Percentiles rank a stretch among this genome's conserved stretches.
These are phyloP conservation scores for Fraxinus dipetala DNA, from an alignment of 305 asterid species.

Conservation along the genomic window DNA sequence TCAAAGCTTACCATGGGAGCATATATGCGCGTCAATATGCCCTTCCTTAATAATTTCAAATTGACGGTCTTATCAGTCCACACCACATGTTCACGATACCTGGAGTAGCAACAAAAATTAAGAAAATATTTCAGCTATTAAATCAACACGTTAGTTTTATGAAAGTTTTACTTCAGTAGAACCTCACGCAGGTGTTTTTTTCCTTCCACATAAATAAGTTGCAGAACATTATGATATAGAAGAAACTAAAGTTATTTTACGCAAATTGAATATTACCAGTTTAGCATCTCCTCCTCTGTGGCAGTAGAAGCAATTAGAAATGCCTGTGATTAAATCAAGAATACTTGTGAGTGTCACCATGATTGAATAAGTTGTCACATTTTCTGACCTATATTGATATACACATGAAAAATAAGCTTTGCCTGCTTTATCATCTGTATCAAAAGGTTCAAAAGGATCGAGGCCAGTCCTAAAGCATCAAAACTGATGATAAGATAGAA, in stretches of 20 bases:
- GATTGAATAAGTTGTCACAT: not conserved
- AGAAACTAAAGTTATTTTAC: not conserved
- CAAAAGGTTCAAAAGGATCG: not conserved
- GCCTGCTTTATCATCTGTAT: not conserved
- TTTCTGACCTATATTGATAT: not conserved
- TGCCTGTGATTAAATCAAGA: conserved; percentile 53
- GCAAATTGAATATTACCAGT: conserved; percentile 49
- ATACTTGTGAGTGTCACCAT: conserved; percentile 15
- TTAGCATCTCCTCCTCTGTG: conserved; percentile 90
- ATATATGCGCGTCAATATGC: conserved; percentile 46
- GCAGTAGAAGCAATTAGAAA: conserved; percentile 98
- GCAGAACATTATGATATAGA: not conserved
- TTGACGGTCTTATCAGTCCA: conserved; percentile 48
- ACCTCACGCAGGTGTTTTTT: not conserved
- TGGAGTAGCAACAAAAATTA: conserved; percentile 15
- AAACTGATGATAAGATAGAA: not conserved
- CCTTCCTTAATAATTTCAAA: conserved; percentile 53
- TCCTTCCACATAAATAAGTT: not conserved
- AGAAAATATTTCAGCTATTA: not conserved
- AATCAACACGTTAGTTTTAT: not conserved
- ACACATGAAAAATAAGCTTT: not conserved
- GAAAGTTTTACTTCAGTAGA: not conserved
- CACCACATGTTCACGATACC: conserved; percentile 62
- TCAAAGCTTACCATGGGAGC: conserved; percentile 40
- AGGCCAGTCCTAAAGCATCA: not conserved